Conservation (phyloP, 2,329 filamentous ascomycete species). For the Phaeophleospora eucalypticola region DNA sequence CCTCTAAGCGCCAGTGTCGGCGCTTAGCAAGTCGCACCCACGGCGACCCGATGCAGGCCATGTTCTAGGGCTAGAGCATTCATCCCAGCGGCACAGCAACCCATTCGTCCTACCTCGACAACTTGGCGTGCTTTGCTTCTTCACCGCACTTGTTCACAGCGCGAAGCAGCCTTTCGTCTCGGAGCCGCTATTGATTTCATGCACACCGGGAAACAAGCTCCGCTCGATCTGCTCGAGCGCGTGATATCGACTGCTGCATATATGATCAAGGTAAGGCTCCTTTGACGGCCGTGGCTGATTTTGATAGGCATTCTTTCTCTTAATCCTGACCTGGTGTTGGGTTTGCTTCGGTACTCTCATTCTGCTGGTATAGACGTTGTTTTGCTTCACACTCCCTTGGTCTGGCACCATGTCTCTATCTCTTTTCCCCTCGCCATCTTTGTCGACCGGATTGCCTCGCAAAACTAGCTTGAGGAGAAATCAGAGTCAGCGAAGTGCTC, state of each 20-base stretch:
- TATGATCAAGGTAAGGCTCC: slow-evolving; percentile 16
- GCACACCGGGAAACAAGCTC: background rate
- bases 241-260: background rate
- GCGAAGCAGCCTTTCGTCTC: slow-evolving; percentile 7
- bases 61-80: slow-evolving; percentile 6
- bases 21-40: slow-evolving; percentile 19
- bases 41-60: slow-evolving; percentile 10
- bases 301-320: slow-evolving; percentile 3
- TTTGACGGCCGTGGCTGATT: slow-evolving; percentile 7
- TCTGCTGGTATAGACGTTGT: background rate
- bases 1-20: slow-evolving; percentile 19
- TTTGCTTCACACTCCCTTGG: slow-evolving; percentile 4
- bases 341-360: slow-evolving; percentile 5
- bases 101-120: slow-evolving; percentile 23
- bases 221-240: background rate
- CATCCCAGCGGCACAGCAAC: slow-evolving; percentile 22
- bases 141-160: slow-evolving; percentile 10
- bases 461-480: slow-evolving; percentile 15
- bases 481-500: background rate
- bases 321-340: slow-evolving; percentile 8
- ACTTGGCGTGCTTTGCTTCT: slow-evolving; percentile 6
- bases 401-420: slow-evolving; percentile 22
- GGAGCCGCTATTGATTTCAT: slow-evolving; percentile 11
- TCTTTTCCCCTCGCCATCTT: slow-evolving; percentile 17
- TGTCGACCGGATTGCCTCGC: slow-evolving; percentile 11